Conservation (phyloP, 441 rosid genomes). For the Isatis lusitanica region DNA sequence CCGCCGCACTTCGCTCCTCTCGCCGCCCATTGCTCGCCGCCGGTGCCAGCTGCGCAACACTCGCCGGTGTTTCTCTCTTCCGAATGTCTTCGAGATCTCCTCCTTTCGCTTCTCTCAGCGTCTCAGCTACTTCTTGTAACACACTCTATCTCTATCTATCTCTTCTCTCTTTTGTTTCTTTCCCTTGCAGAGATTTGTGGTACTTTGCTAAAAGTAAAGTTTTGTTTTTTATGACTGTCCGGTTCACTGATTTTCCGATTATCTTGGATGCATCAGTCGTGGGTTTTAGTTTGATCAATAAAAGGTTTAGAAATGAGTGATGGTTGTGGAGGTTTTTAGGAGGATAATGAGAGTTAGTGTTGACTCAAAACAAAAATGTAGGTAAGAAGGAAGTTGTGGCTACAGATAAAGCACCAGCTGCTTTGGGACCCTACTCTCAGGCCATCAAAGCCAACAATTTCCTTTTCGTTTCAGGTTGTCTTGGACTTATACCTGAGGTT, state of each 20-base stretch:
- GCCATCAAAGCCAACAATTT: slow-evolving; percentile 82
- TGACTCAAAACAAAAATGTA: slow-evolving; percentile 14
- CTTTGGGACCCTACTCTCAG: slow-evolving; percentile 93
- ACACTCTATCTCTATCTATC: not conserved
- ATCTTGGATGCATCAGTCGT: not conserved
- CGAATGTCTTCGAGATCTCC: slow-evolving; percentile 41
- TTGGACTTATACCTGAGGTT: slow-evolving; percentile 93
- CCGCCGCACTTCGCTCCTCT: slow-evolving; percentile 40
- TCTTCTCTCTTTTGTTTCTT: not conserved
- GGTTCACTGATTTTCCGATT: not conserved
- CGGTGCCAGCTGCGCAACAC: slow-evolving; percentile 54
- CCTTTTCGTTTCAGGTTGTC: slow-evolving; percentile 80
- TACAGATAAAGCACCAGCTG: slow-evolving; percentile 92
- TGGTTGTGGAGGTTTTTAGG: not conserved
- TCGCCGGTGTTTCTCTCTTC: slow-evolving; percentile 48
- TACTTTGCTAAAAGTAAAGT: not conserved
- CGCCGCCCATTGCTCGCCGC: slow-evolving; percentile 45
- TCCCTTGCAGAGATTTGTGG: not conserved
- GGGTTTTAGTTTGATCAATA: slow-evolving; percentile 2
- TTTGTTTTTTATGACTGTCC: slow-evolving; percentile 19
- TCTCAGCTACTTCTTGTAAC: slow-evolving; percentile 46
- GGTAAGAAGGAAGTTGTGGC: slow-evolving; percentile 68
- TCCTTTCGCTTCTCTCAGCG: slow-evolving; percentile 61
- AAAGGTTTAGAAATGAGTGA: slow-evolving; percentile 5
- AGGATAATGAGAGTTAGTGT: slow-evolving; percentile 3